Evolutionary conservation across 805 yeast species (phyloP).

Genomic region (Scheffersomyces lignosus): DNA sequence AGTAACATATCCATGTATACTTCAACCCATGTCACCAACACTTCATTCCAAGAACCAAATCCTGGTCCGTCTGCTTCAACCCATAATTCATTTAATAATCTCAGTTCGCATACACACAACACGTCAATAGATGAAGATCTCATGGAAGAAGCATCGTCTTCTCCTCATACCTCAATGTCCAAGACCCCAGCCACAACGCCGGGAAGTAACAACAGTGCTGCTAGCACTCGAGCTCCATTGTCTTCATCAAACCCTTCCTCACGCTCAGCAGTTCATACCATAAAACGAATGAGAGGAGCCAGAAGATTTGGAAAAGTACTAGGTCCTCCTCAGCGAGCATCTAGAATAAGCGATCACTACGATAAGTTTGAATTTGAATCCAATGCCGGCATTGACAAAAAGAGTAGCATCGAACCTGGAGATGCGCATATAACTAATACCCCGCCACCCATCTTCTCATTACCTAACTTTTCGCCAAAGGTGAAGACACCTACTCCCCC

Average conservation of each 20-base stretch:
- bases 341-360: slow-evolving; percentile 19
- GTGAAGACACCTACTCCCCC: not conserved
- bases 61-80: slow-evolving; percentile 4
- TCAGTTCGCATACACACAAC: slow-evolving; percentile 11
- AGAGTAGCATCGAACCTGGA: slow-evolving; percentile 2
- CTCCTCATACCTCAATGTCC: slow-evolving; percentile 7
- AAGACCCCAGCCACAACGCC: slow-evolving; percentile 10
- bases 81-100: slow-evolving; percentile 12
- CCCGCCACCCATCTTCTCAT: slow-evolving; percentile 6
- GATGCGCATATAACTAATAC: not conserved
- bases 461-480: slow-evolving; percentile 6
- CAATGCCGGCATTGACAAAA: not conserved
- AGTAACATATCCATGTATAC: not conserved
- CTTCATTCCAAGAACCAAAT: not conserved
- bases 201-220: slow-evolving; percentile 5
- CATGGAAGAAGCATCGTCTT: slow-evolving; percentile 8
- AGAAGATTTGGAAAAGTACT: slow-evolving; percentile 39
- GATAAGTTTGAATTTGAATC: slow-evolving; percentile 2
- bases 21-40: not conserved
- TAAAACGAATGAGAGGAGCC: slow-evolving; percentile 32
- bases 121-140: slow-evolving; percentile 15
- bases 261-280: slow-evolving; percentile 9
- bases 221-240: not conserved
- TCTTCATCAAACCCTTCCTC: slow-evolving; percentile 2
- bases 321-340: slow-evolving; percentile 54